These are phyloP conservation scores for Hypoxylon sp. DNA, from an alignment of 2,329 filamentous ascomycete genomes.

Conservation along the genomic window DNA sequence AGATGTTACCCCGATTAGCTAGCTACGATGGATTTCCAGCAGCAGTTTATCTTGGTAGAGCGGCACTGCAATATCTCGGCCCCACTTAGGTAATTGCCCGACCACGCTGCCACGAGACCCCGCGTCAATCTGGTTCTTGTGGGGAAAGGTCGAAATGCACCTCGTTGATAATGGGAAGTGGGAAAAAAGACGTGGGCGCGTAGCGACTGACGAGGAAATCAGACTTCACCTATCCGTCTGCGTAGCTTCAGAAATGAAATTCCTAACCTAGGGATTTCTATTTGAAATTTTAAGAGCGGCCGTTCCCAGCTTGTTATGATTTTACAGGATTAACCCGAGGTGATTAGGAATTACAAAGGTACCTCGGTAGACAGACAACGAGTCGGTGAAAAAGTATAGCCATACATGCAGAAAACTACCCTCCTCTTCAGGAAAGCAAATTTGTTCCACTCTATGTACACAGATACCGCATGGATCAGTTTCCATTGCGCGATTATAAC, in stretches of 20 bases:
- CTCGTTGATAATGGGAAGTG: slow-evolving; percentile 23
- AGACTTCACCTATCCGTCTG: background rate
- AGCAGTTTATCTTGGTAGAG: slow-evolving; percentile 16
- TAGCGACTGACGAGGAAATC: background rate
- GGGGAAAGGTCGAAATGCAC: slow-evolving; percentile 29
- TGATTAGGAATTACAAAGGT: background rate
- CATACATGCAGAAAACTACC: slow-evolving; percentile 11
- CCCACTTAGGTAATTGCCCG: slow-evolving; percentile 38
- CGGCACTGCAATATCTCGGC: slow-evolving; percentile 35
- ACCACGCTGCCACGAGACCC: slow-evolving; percentile 40
- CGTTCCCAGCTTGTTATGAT: slow-evolving; percentile 7
- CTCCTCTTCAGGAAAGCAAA: slow-evolving; percentile 23
- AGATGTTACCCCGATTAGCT: slow-evolving; percentile 27
- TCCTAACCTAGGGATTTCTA: slow-evolving; percentile 10
- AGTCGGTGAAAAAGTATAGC: slow-evolving; percentile 15
- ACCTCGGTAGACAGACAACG: background rate
- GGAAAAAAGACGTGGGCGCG: slow-evolving; percentile 12
- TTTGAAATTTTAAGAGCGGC: slow-evolving; percentile 28
- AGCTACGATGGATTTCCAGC: slow-evolving; percentile 25
- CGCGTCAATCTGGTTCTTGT: slow-evolving; percentile 33
- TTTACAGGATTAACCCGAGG: background rate
- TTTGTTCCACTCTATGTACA: slow-evolving; percentile 5
- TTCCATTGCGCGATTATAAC: slow-evolving; percentile 11
- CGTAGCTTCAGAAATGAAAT: slow-evolving; percentile 12
- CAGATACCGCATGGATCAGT: background rate